These are phyloP conservation scores for Quaeritorhiza haematococci DNA, from an alignment of 371 early-diverging fungal species.

Conservation along the genomic window DNA sequence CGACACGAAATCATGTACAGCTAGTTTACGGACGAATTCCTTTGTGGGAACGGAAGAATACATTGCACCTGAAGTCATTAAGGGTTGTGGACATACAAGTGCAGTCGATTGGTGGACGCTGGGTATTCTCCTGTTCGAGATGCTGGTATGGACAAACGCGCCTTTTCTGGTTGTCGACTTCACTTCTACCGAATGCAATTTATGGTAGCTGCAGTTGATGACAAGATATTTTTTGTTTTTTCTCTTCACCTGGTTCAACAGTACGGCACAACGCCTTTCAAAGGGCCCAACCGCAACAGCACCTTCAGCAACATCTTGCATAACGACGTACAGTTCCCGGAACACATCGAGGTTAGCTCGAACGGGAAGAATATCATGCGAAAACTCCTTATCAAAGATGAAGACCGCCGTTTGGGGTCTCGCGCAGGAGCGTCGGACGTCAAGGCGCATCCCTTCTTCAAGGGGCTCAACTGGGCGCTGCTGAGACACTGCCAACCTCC, in stretches of 20 bases:
- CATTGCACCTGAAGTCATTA: constrained; percentile 88
- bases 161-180: neutral
- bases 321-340: constrained; percentile 68
- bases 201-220: too few species aligned
- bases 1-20: constrained; percentile 84
- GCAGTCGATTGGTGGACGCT: constrained; percentile 99
- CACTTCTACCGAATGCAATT: neutral
- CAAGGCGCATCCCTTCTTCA: constrained; percentile 90
- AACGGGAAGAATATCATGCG: constrained; percentile 71
- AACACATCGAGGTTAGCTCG: constrained; percentile 31
- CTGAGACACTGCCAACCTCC: constrained; percentile 83
- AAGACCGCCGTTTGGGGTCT: constrained; percentile 77
- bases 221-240: neutral
- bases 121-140: constrained; percentile 94
- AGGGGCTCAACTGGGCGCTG: constrained; percentile 86
- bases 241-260: neutral
- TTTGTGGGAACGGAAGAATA: constrained; percentile 97
- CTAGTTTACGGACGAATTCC: constrained; percentile 83
- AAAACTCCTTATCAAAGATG: constrained; percentile 82
- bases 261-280: constrained; percentile 91
- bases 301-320: constrained; percentile 82
- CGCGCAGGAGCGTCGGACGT: constrained; percentile 90
- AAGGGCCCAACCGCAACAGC: constrained; percentile 76
- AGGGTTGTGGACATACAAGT: constrained; percentile 87
- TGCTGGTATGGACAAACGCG: constrained; percentile 61